Percentiles rank a stretch among this genome's conserved stretches.
These are phyloP conservation scores for Globisporangium acanthophoron DNA, from an alignment of 352 stramenopile species.

Conservation along the genomic window DNA sequence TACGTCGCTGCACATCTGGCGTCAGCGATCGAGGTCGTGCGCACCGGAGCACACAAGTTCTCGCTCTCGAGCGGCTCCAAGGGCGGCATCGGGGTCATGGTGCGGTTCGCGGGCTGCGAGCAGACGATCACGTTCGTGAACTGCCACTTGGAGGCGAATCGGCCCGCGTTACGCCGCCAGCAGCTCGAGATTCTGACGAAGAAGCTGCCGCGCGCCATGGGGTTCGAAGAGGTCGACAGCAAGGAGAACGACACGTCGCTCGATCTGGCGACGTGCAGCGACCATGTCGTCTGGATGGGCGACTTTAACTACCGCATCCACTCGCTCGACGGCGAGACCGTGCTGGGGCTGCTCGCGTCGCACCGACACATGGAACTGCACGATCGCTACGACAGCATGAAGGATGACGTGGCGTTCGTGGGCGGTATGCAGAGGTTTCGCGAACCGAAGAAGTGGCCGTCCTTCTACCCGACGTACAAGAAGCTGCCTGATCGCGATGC, in stretches of 20 bases:
- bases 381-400: slow-evolving; percentile 65
- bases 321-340: slow-evolving; percentile 34
- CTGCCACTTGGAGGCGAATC: slow-evolving; percentile 68
- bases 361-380: slow-evolving; percentile 50
- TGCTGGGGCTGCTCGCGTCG: slow-evolving; percentile 36
- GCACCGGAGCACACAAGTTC: slow-evolving; percentile 57
- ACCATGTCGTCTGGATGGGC: slow-evolving; percentile 78
- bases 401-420: slow-evolving; percentile 36
- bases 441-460: slow-evolving; percentile 57
- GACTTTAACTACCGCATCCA: slow-evolving; percentile 79
- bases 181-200: slow-evolving; percentile 47
- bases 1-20: slow-evolving; percentile 41
- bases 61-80: slow-evolving; percentile 46
- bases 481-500: slow-evolving; percentile 27
- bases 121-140: slow-evolving; percentile 64
- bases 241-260: slow-evolving; percentile 3
- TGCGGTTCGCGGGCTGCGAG: slow-evolving; percentile 32
- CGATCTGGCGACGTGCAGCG: slow-evolving; percentile 48
- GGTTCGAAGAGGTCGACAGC: not conserved
- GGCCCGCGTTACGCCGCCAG: slow-evolving; percentile 32
- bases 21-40: slow-evolving; percentile 35
- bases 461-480: slow-evolving; percentile 81
- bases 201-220: slow-evolving; percentile 42
- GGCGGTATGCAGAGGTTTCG: slow-evolving; percentile 32
- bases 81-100: slow-evolving; percentile 45